A percentile compares a stretch with the other conserved stretches of the same genome.
phyloP scores from a whole-genome alignment of 2,329 filamentous ascomycete genomes.

The Aquanectria penicillioides region DNA sequence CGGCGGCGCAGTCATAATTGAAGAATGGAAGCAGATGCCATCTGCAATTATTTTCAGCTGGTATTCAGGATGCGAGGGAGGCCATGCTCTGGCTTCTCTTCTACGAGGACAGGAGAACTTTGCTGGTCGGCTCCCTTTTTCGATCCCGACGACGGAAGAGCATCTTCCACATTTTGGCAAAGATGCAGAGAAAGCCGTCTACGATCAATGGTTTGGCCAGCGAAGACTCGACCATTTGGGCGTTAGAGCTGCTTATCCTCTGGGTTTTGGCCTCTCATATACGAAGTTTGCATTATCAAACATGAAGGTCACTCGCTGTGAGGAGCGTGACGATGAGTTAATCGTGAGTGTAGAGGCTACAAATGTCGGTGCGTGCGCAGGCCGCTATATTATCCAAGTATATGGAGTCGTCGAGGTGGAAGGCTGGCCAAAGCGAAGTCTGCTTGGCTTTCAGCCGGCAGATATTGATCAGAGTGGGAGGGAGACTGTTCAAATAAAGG shows the following conservation, averaged over 20 bases:
- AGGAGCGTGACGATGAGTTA: neutral
- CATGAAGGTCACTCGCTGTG: neutral
- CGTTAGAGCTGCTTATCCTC: slow-evolving; percentile 25
- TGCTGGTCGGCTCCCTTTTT: slow-evolving; percentile 29
- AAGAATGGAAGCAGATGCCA: slow-evolving; percentile 27
- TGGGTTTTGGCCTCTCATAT: slow-evolving; percentile 37
- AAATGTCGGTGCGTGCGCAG: slow-evolving; percentile 19
- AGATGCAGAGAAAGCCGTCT: slow-evolving; percentile 21
- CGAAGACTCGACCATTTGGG: slow-evolving; percentile 25
- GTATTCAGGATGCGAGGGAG: slow-evolving; percentile 33
- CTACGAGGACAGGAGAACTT: slow-evolving; percentile 21
- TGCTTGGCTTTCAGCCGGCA: neutral
- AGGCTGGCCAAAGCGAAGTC: neutral
- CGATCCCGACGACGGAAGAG: slow-evolving; percentile 24
- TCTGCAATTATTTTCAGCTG: slow-evolving; percentile 29
- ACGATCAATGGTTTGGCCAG: slow-evolving; percentile 34
- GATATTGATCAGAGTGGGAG: neutral
- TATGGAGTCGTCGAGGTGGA: slow-evolving; percentile 17
- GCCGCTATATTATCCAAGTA: slow-evolving; percentile 29
- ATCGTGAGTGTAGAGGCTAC: neutral
- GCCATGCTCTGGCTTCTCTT: slow-evolving; percentile 29
- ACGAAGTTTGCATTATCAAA: slow-evolving; percentile 14
- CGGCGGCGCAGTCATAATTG: slow-evolving; percentile 32
- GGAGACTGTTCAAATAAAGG: neutral
- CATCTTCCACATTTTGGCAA: slow-evolving; percentile 30